Evolutionary conservation across 2,329 filamentous ascomycete genomes (phyloP).

Genomic region (Karstenula rhodostoma): DNA sequence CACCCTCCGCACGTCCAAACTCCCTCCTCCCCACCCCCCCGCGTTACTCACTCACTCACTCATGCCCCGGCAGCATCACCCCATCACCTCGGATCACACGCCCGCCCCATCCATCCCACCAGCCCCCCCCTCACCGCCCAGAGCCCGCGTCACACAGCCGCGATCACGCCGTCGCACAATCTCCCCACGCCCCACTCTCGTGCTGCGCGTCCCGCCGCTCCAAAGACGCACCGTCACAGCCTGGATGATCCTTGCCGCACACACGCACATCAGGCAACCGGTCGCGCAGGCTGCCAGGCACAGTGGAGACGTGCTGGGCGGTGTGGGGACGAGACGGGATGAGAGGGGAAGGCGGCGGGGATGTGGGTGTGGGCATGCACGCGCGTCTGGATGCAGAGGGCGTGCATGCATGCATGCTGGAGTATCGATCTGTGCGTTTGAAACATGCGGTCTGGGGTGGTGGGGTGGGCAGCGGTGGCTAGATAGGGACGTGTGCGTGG

Average conservation of each 20-base stretch:
- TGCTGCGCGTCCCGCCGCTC: background rate
- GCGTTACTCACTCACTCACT: no score
- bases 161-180: constrained; percentile 7
- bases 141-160: background rate
- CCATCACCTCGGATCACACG: background rate
- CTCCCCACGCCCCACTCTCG: constrained; percentile 8
- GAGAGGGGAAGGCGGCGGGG: no score
- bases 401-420: background rate
- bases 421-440: constrained; percentile 11
- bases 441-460: background rate
- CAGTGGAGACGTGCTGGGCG: background rate
- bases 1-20: no score
- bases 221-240: constrained; percentile 4
- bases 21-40: no score
- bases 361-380: background rate
- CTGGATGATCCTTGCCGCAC: constrained; percentile 7
- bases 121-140: background rate
- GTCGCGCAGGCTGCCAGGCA: background rate
- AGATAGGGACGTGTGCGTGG: background rate
- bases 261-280: constrained; percentile 2
- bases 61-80: no score
- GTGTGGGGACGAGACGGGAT: background rate
- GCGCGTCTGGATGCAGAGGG: constrained; percentile 1
- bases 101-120: background rate
- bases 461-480: background rate